These are phyloP conservation scores for Aegilops speltoides DNA, from an alignment of 176 grass and related monocot genomes.

Conservation along the genomic window DNA sequence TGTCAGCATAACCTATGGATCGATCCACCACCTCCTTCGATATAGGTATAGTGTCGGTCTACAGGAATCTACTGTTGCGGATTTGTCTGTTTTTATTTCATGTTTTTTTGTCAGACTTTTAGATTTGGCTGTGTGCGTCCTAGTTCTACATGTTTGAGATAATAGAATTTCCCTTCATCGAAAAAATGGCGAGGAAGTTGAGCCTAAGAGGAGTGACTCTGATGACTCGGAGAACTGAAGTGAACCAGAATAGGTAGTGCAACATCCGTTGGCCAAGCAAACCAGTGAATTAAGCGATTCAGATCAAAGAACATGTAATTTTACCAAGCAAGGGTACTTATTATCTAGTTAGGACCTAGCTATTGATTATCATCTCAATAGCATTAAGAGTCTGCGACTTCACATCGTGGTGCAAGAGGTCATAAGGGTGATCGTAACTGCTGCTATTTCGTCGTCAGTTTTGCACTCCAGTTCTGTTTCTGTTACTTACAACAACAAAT, in stretches of 20 bases:
- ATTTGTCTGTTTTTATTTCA: too few species aligned
- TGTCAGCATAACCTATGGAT: too few species aligned
- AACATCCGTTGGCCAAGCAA: not conserved
- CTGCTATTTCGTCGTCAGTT: conserved; percentile 20
- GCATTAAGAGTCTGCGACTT: not conserved
- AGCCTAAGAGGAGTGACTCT: conserved; percentile 65
- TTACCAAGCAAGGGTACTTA: not conserved
- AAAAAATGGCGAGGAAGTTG: conserved; percentile 66
- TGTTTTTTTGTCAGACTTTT: too few species aligned
- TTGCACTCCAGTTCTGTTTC: not conserved
- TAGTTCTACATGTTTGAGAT: too few species aligned
- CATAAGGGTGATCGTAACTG: too few species aligned
- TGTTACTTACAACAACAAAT: not conserved
- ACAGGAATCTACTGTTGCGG: too few species aligned
- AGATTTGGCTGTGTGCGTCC: too few species aligned
- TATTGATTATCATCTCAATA: not conserved
- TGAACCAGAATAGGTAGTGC: not conserved
- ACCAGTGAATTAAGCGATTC: not conserved
- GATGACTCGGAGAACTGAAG: conserved; percentile 71
- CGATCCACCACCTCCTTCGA: too few species aligned
- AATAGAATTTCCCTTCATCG: too few species aligned
- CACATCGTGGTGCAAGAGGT: not conserved
- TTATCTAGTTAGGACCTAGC: not conserved
- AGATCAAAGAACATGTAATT: not conserved
- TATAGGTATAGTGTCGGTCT: too few species aligned